Base-by-base conservation (phyloP, 2,329 filamentous ascomycete species). In the Penicillium griseofulvum region DNA sequence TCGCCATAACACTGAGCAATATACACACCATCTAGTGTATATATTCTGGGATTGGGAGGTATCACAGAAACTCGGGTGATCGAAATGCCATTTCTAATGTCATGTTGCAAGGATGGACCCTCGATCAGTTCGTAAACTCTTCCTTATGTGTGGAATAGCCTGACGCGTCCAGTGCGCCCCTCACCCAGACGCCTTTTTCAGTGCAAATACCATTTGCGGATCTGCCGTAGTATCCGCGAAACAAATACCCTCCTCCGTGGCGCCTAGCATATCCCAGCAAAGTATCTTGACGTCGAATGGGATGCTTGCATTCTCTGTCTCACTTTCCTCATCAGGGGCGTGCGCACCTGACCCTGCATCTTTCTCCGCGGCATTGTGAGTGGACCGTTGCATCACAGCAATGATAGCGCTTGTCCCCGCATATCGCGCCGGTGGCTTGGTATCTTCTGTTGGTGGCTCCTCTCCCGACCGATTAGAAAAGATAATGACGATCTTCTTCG, bases 341-440 rank as follows among this genome's bases (percentile, higher is more conserved):
- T 44, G 38, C 19, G 11, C 61, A 52, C 42, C 49, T 52, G 52
- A 55, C 39, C 11, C 26, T 36, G 46, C n/a, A 24, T 55, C 28
- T 31, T 17, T 36, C 43, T 38, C 48, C 56, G 22, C 37, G 14
- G 37, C 9, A 28, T 54, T 46, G 11, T 51, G 22, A 36, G 49
- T 49, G 56, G 57, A 47, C 34, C 62, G 65, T 51, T 74, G 72
- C 55, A 66, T 70, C 53, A 74, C 59, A 11, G 71, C 74, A 55
- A 80, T 64, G 42, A 80, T 71, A 54, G 75, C 68, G 56, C 78
- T 80, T n/a, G 74, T 78, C 43, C 78, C 78, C 49, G 78, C 78
- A 68, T 80, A 80, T 47, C 72, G 69, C 46, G 73, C 77, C 29
- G 71, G 69, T 43, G 72, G 70, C 56, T 74, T 71, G 31, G 50